Evolutionary conservation across 345 rosid species (phyloP).

Genomic region (Conringia planisiliqua): DNA sequence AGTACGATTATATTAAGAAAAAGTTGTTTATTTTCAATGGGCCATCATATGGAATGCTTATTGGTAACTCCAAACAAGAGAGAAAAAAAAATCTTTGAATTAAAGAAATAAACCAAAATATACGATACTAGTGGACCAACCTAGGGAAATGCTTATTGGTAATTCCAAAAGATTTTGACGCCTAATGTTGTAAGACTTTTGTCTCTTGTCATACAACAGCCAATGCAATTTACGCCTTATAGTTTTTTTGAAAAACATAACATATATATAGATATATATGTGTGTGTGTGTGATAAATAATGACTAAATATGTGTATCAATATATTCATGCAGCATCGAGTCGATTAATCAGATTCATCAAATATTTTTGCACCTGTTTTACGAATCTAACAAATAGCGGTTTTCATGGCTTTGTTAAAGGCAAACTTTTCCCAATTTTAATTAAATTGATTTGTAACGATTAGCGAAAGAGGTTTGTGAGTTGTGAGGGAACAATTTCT

Average conservation of each 20-base stretch:
- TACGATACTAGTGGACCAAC: slow-evolving; percentile 32
- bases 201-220: slow-evolving; percentile 23
- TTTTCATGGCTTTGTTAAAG: slow-evolving; percentile 31
- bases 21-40: slow-evolving; percentile 1
- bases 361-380: background rate
- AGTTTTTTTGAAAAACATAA: background rate
- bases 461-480: slow-evolving; percentile 9
- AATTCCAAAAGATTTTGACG: slow-evolving; percentile 32
- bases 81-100: background rate
- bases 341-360: slow-evolving; percentile 7
- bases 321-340: background rate
- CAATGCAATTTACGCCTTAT: slow-evolving; percentile 22
- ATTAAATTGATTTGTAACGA: slow-evolving; percentile 6
- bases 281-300: slow-evolving; percentile 1
- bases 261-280: no score
- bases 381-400: slow-evolving; percentile 8
- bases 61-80: slow-evolving; percentile 25
- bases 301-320: background rate
- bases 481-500: slow-evolving; percentile 16
- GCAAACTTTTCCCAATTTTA: background rate
- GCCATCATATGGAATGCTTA: slow-evolving; percentile 21
- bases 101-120: background rate
- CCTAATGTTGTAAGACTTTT: slow-evolving; percentile 25
- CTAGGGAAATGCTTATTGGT: slow-evolving; percentile 28
- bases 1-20: background rate